Conservation (phyloP, 768 basidiomycete genomes). For the Phylloporus sp. region DNA sequence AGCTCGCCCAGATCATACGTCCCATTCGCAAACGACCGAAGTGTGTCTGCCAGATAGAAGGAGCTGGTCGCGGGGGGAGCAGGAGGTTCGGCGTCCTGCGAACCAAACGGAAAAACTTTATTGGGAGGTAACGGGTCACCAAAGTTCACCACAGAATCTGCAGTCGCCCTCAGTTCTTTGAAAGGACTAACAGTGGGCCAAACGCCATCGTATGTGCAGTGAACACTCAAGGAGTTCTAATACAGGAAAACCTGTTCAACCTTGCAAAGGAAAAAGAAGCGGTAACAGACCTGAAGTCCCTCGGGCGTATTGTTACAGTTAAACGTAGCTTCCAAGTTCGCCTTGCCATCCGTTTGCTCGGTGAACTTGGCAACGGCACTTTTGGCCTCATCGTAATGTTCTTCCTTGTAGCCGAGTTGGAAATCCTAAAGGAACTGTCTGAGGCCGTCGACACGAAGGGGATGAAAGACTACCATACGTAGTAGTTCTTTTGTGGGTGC, state of each 20-base stretch:
- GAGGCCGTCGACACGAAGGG: background rate
- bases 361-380: constrained; percentile 3
- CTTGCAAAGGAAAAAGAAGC: background rate
- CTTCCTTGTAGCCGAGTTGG: constrained; percentile 1
- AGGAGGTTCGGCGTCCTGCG: background rate
- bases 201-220: constrained; percentile 8
- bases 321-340: constrained; percentile 8
- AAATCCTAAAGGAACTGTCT: background rate
- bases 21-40: background rate
- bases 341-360: constrained; percentile 5
- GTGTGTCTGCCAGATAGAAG: background rate
- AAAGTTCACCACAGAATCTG: background rate
- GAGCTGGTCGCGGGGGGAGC: background rate
- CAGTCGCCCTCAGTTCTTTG: background rate
- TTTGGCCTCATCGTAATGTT: constrained; percentile 1
- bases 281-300: constrained; percentile 1
- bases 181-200: background rate
- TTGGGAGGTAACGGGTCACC: background rate
- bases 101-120: background rate
- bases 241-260: background rate
- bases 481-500: constrained; percentile 11
- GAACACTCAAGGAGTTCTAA: background rate
- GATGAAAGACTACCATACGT: background rate
- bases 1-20: background rate
- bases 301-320: background rate